These are phyloP conservation scores for Bipolaris cookei DNA, from an alignment of 2,329 filamentous ascomycete genomes.

Conservation along the genomic window DNA sequence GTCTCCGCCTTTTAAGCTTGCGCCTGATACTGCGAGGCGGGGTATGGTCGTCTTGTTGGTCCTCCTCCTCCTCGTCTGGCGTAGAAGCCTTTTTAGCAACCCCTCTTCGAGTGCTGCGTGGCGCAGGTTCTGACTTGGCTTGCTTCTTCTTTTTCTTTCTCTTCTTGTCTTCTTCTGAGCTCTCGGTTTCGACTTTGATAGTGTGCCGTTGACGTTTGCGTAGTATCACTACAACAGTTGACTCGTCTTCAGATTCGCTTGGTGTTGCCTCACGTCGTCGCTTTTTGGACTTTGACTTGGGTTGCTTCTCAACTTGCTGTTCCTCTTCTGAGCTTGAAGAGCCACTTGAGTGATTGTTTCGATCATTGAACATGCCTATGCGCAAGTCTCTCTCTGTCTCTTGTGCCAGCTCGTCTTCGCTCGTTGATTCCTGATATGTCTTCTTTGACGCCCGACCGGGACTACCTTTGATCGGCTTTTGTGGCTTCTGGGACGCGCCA, in stretches of 20 bases:
- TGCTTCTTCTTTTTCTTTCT: constrained; percentile 1
- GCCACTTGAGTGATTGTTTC: constrained; percentile 18
- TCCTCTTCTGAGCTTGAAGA: constrained; percentile 19
- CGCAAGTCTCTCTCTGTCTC: constrained; percentile 24
- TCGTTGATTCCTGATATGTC: constrained; percentile 24
- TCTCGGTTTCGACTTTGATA: constrained; percentile 3
- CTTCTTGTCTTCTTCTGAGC: constrained; percentile 3
- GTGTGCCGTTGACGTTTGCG: constrained; percentile 17
- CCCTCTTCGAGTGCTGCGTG: constrained; percentile 15
- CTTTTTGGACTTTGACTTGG: constrained; percentile 21
- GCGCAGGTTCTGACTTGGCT: constrained; percentile 1
- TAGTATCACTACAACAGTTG: constrained; percentile 23
- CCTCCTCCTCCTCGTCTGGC: constrained; percentile 7
- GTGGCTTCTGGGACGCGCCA: constrained; percentile 13
- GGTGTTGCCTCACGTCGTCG: constrained; percentile 18
- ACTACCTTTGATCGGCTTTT: constrained; percentile 28
- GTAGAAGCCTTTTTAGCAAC: constrained; percentile 4
- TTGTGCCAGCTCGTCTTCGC: constrained; percentile 32
- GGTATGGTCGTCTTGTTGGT: constrained; percentile 2
- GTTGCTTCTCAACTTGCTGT: constrained; percentile 15
- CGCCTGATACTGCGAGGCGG: constrained; percentile 14
- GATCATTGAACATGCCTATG: constrained; percentile 36
- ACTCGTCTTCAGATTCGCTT: constrained; percentile 13
- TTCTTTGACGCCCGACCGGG: constrained; percentile 20
- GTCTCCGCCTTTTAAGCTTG: constrained; percentile 7